A percentile compares a stretch with the other conserved stretches of the same genome.
Evolutionary conservation across 1,284 basidiomycete species (phyloP).

Genomic region (Phellopilus nigrolimitatus): DNA sequence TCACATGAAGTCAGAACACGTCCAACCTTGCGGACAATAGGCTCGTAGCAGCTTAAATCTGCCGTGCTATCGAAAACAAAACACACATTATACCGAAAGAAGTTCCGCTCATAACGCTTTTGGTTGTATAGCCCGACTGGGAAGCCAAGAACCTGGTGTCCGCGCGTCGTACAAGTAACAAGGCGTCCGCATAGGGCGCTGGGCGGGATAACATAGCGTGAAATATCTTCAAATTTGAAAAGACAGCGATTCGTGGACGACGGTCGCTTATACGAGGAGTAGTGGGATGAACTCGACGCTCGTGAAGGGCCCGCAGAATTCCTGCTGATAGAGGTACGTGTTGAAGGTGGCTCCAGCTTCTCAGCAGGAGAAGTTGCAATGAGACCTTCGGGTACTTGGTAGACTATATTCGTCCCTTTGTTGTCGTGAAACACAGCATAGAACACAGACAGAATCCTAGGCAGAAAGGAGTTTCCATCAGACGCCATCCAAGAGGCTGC

Average conservation of each 20-base stretch:
- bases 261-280: constrained; percentile 22
- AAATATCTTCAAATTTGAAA: constrained; percentile 90
- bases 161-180: constrained; percentile 71
- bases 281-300: constrained; percentile 16
- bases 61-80: constrained; percentile 92
- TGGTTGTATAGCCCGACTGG: constrained; percentile 66
- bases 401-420: constrained; percentile 81
- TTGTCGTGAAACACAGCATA: constrained; percentile 82
- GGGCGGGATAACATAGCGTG: constrained; percentile 92
- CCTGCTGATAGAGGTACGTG: constrained; percentile 27
- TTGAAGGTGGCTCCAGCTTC: constrained; percentile 32
- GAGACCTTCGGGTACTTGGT: constrained; percentile 86
- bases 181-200: constrained; percentile 84
- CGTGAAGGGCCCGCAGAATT: constrained; percentile 12
- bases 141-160: constrained; percentile 83
- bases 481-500: constrained; percentile 37
- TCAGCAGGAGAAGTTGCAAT: constrained; percentile 44
- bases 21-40: constrained; percentile 91
- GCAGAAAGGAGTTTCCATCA: constrained; percentile 64
- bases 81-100: constrained; percentile 93
- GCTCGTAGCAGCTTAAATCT: constrained; percentile 92
- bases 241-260: constrained; percentile 48
- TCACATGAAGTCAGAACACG: constrained; percentile 85
- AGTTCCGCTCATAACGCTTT: constrained; percentile 74
- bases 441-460: constrained; percentile 81